Conservation (phyloP, 1,284 basidiomycete genomes). For the Inonotus hispidus region DNA sequence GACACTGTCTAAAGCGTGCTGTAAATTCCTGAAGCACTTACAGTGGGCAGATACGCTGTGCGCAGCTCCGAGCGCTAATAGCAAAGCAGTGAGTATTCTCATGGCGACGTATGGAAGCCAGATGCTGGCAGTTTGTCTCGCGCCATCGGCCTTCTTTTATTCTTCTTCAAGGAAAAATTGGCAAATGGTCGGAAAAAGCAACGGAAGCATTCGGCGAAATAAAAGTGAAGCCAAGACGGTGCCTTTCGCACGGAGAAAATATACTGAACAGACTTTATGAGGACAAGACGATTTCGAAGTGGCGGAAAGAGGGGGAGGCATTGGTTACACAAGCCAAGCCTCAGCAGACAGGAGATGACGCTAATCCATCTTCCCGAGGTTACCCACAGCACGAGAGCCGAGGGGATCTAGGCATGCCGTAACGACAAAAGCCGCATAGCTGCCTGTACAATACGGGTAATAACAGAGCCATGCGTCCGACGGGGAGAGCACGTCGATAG, state of each 20-base stretch:
- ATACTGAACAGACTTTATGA: neutral
- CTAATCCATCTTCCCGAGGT: neutral
- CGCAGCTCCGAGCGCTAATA: constrained; percentile 7
- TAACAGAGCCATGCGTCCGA: neutral
- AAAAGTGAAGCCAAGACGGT: neutral
- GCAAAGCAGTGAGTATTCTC: constrained; percentile 4
- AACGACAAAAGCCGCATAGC: neutral
- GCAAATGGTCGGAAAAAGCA: neutral
- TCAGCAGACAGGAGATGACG: neutral
- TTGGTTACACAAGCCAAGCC: neutral
- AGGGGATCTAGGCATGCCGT: neutral
- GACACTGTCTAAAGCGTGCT: neutral
- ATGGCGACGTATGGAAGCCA: neutral
- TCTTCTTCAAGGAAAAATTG: neutral
- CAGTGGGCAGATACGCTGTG: constrained; percentile 34
- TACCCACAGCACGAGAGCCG: neutral
- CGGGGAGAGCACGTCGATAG: no score
- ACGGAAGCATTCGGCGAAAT: neutral
- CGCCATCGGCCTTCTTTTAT: neutral
- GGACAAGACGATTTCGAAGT: neutral
- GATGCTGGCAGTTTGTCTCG: neutral
- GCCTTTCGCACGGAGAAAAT: neutral
- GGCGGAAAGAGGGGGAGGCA: neutral
- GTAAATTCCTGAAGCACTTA: constrained; percentile 20
- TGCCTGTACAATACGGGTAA: neutral